Conservation (phyloP, 345 rosid species). For the Syzygium oleosum region DNA sequence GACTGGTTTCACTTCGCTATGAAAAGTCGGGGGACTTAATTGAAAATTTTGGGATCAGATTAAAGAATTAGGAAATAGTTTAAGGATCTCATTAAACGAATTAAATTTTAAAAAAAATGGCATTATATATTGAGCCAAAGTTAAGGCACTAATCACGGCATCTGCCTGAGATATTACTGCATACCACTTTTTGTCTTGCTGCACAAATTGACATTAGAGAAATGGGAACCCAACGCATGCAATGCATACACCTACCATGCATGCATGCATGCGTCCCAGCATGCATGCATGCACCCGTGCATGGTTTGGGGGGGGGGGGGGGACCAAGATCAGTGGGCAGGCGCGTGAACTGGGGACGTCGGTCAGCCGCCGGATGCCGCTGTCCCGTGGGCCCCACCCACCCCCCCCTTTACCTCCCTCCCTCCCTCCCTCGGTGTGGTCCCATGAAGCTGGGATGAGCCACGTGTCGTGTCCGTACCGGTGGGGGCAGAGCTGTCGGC, state of each 20-base stretch:
- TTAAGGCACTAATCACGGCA: background rate
- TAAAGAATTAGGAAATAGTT: rapidly evolving
- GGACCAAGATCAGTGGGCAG: background rate
- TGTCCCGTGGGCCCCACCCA: background rate
- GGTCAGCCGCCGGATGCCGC: background rate
- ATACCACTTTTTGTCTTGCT: background rate
- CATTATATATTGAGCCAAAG: rapidly evolving
- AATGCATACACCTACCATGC: background rate
- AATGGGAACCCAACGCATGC: background rate
- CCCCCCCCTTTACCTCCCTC: background rate
- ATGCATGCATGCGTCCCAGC: background rate
- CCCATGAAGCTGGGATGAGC: background rate
- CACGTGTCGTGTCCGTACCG: background rate
- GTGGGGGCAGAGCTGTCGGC: background rate
- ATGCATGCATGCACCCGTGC: background rate
- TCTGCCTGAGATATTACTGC: background rate
- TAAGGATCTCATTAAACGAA: rapidly evolving
- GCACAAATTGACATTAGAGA: background rate
- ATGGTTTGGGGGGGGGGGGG: background rate
- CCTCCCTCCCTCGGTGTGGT: background rate
- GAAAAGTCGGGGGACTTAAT: rapidly evolving
- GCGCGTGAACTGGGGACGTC: background rate
- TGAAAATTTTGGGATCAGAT: background rate
- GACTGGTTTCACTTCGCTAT: background rate
- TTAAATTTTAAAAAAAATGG: background rate